Conservation (phyloP, 371 early-diverging fungal genomes). For the Actinomucor elegans region DNA sequence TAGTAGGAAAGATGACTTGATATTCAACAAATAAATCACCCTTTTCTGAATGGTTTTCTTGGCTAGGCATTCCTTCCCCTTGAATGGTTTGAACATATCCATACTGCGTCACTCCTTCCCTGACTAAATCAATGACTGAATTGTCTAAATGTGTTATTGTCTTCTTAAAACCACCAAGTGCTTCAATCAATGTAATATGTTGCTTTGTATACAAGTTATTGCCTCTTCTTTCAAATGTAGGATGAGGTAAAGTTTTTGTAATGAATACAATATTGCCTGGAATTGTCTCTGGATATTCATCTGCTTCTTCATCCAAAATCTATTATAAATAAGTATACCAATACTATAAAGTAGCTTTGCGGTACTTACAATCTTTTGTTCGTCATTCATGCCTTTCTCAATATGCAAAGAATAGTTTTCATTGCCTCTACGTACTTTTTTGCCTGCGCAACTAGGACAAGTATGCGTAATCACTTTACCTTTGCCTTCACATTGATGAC, state of each 20-base stretch:
- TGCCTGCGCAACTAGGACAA: slow-evolving; percentile 85
- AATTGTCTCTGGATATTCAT: slow-evolving; percentile 85
- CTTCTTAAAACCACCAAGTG: slow-evolving; percentile 86
- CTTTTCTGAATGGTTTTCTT: slow-evolving; percentile 59
- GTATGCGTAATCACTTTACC: slow-evolving; percentile 80
- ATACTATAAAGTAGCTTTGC: too few relatives aligned
- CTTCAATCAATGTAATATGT: slow-evolving; percentile 82
- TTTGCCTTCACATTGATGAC: slow-evolving; percentile 87
- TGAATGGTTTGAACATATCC: slow-evolving; percentile 74
- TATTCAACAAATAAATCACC: slow-evolving; percentile 93
- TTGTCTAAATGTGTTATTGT: slow-evolving; percentile 85
- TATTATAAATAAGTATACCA: too few relatives aligned
- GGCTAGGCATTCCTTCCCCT: slow-evolving; percentile 84
- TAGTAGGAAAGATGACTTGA: slow-evolving; percentile 82
- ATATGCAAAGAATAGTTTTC: slow-evolving; percentile 80
- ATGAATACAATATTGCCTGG: slow-evolving; percentile 91
- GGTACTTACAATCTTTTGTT: slow-evolving; percentile 64
- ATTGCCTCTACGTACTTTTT: slow-evolving; percentile 81
- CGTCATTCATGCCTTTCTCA: slow-evolving; percentile 88
- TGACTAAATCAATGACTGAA: slow-evolving; percentile 60
- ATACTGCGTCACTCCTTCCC: slow-evolving; percentile 66
- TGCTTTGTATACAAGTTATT: slow-evolving; percentile 82
- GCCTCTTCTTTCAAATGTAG: slow-evolving; percentile 78
- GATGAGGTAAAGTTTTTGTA: slow-evolving; percentile 77
- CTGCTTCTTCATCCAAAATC: slow-evolving; percentile 86